phyloP scores from a whole-genome alignment of 1,284 basidiomycete genomes.

The Meripilus lineatus region DNA sequence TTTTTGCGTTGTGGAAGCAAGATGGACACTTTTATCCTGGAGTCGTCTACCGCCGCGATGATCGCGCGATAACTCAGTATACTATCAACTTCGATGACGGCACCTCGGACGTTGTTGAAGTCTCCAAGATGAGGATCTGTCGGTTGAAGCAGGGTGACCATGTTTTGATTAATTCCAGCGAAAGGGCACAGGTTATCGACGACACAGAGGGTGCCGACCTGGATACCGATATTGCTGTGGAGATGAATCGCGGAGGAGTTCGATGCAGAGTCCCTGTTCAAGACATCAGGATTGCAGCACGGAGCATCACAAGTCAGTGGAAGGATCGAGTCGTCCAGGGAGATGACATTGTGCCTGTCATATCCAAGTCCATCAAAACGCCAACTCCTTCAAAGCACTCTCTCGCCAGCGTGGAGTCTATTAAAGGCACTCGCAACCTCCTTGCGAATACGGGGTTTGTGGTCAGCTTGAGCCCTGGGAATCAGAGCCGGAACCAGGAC shows the following conservation, averaged over 20 bases:
- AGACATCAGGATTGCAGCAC: constrained; percentile 43
- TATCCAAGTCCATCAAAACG: too few relatives aligned
- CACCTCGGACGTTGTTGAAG: constrained; percentile 37
- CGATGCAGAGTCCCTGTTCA: constrained; percentile 23
- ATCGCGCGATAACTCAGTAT: constrained; percentile 29
- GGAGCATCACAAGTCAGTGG: constrained; percentile 47
- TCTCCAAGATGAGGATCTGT: constrained; percentile 51
- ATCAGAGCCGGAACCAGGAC: constrained; percentile 17
- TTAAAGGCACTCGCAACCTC: constrained; percentile 28
- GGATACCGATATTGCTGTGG: constrained; percentile 30
- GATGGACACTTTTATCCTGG: constrained; percentile 63
- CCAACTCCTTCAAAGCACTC: constrained; percentile 43
- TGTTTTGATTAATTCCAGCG: constrained; percentile 36
- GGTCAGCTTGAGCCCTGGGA: constrained; percentile 25
- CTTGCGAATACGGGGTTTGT: constrained; percentile 40
- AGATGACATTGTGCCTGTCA: constrained; percentile 38
- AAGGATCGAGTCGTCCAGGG: constrained; percentile 40
- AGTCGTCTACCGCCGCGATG: constrained; percentile 34
- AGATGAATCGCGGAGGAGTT: constrained; percentile 36
- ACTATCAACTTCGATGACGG: constrained; percentile 59
- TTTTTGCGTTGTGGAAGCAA: constrained; percentile 62
- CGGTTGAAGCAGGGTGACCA: constrained; percentile 50
- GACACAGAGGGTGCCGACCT: constrained; percentile 32
- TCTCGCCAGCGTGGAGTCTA: constrained; percentile 24
- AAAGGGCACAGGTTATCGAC: constrained; percentile 31